phyloP scores from a whole-genome alignment of 768 basidiomycete genomes.

The Pisolithus sp. region DNA sequence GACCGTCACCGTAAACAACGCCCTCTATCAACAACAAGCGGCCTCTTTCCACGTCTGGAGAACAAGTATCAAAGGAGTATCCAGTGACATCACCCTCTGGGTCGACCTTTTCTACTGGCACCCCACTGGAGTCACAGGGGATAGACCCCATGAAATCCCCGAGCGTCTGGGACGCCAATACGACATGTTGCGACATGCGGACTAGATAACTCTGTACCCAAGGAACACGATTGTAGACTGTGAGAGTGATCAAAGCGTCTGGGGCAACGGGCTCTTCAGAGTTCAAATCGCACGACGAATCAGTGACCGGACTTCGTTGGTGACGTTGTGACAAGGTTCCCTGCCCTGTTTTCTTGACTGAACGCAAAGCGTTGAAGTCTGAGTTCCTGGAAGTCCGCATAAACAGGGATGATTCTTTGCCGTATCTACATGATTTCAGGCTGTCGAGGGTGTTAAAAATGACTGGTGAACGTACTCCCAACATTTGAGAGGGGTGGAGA shows the following conservation, averaged over 20 bases:
- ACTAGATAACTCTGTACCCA: constrained; percentile 57
- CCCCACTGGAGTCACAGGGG: constrained; percentile 55
- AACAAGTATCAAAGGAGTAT: constrained; percentile 21
- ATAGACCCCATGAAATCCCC: constrained; percentile 53
- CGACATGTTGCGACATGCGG: constrained; percentile 61
- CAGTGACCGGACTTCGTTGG: background rate
- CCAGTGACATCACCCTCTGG: constrained; percentile 27
- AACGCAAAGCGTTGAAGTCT: constrained; percentile 54
- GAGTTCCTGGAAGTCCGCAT: constrained; percentile 58
- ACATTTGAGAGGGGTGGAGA: constrained; percentile 44
- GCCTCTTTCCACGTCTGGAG: constrained; percentile 22
- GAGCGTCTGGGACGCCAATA: constrained; percentile 69
- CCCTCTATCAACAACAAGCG: constrained; percentile 60
- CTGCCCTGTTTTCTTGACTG: constrained; percentile 23
- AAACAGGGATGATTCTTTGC: constrained; percentile 50
- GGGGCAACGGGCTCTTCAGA: background rate
- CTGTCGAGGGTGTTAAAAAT: background rate
- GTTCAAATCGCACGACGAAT: background rate
- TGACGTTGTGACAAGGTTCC: constrained; percentile 21
- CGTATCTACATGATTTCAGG: constrained; percentile 33
- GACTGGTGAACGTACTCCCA: constrained; percentile 47
- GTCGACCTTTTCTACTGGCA: constrained; percentile 37
- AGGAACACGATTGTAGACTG: constrained; percentile 52
- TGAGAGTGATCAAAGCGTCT: constrained; percentile 51
- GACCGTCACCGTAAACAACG: constrained; percentile 50